phyloP scores from a whole-genome alignment of 352 stramenopile genomes.

The Phytophthora crassamura region DNA sequence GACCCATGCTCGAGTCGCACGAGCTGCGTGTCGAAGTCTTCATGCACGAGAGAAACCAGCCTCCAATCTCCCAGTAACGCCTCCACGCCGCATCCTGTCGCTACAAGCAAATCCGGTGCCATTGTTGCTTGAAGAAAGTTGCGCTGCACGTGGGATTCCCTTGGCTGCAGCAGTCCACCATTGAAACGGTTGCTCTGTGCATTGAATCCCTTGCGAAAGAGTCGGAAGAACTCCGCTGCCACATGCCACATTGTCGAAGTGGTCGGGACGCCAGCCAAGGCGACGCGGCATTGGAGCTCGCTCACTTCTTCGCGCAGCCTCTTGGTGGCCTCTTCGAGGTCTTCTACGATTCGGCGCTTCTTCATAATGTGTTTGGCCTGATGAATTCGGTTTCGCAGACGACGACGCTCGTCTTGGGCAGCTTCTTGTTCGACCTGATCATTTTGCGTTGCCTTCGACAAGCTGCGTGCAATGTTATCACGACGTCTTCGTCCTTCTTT shows the following conservation, averaged over 20 bases:
- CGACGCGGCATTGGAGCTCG: slow-evolving; percentile 3
- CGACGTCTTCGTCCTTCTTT: too few species aligned
- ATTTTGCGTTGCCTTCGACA: too few species aligned
- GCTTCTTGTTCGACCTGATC: background rate
- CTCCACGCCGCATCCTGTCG: slow-evolving; percentile 8
- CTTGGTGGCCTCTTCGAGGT: slow-evolving; percentile 12
- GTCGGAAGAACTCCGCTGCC: slow-evolving; percentile 14
- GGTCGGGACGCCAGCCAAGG: slow-evolving; percentile 4
- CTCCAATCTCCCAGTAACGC: slow-evolving; percentile 20
- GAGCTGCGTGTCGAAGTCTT: slow-evolving; percentile 18
- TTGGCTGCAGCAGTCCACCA: background rate
- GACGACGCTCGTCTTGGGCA: slow-evolving; percentile 2
- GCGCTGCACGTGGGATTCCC: slow-evolving; percentile 2
- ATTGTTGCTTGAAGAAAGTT: slow-evolving; percentile 19
- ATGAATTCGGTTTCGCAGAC: slow-evolving; percentile 26
- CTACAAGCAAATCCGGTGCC: slow-evolving; percentile 2
- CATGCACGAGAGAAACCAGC: slow-evolving; percentile 13
- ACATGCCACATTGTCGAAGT: slow-evolving; percentile 26
- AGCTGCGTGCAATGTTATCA: too few species aligned
- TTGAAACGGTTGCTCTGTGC: background rate
- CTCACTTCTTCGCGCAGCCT: slow-evolving; percentile 10
- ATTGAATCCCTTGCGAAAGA: slow-evolving; percentile 19
- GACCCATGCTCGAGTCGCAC: slow-evolving; percentile 4
- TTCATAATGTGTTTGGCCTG: slow-evolving; percentile 24
- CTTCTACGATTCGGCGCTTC: slow-evolving; percentile 13